Evolutionary conservation across 768 basidiomycete genomes (phyloP), one percentile per base, ranked within the genome.

Genomic region (Kwoniella shandongensis): DNA sequence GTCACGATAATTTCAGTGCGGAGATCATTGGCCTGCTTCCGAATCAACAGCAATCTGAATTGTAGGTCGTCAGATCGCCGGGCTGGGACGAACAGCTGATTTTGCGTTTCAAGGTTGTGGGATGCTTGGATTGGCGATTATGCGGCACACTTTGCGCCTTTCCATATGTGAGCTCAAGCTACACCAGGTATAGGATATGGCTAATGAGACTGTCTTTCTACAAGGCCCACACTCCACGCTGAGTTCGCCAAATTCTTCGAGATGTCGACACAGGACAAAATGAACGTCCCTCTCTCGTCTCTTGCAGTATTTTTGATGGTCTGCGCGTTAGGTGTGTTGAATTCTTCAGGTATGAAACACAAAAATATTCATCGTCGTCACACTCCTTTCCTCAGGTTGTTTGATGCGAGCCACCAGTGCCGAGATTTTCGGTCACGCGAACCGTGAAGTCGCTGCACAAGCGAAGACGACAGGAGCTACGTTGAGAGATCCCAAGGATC

Each of bases 1-100:
- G 68, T 57, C 73, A 75, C 44, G 75, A 76, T 38, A 72, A 73
- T 46, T 76, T 75, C 51, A 67, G 57, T 18, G 70, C 59, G 11
- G 75, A 76, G 48, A 70, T 76, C 51, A 68, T 76, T 18, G 72
- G 70, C 2, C 61, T 76, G 1, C 41, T 76, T 15, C 75, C 75
- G 8, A 66, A 55, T 41, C 27, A 51, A 22, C 65, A 65, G 42
- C 73, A 76, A 44, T 61, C 75, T 1, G 67, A 72, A 54, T 5
- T 73, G 70, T 76, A 42, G 57, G 72, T 59, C 12, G 22, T 1
- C 2, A 0, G 17, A 29, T 25, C 5, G 7, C 12, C 15, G 17
- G 29, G 18, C 10, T 30, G 50, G 23, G 4, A 11, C n/a, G n/a
- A n/a, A n/a, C n/a, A n/a, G n/a, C n/a, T n/a, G n/a, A n/a, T n/a